Percentiles rank a stretch among this genome's conserved stretches.
These are phyloP conservation scores for Chlorokybus atmophyticus DNA, from an alignment of 139 green algal species.

Conservation along the genomic window DNA sequence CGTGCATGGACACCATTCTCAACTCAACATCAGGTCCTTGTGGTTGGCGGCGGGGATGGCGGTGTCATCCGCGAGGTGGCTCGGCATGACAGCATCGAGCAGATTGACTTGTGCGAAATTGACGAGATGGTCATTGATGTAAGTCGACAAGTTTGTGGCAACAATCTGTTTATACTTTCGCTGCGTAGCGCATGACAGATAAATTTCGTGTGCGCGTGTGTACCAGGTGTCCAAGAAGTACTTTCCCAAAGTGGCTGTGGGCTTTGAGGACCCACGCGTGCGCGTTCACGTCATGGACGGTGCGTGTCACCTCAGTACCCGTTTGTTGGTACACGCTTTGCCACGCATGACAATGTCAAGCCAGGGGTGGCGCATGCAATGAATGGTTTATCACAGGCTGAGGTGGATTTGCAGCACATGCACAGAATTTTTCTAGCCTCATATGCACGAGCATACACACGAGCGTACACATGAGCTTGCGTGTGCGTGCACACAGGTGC, in stretches of 20 bases:
- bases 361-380: too few species aligned
- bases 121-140: slow-evolving; percentile 55
- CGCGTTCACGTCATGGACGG: slow-evolving; percentile 81
- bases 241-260: slow-evolving; percentile 77
- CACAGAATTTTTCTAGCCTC: too few species aligned
- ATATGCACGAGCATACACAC: too few species aligned
- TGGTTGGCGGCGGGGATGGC: slow-evolving; percentile 94
- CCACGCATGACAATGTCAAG: too few species aligned
- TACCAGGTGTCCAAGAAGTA: slow-evolving; percentile 65
- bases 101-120: slow-evolving; percentile 93
- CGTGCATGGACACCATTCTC: neutral
- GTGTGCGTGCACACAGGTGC: too few species aligned
- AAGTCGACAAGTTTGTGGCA: slow-evolving; percentile 6
- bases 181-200: slow-evolving; percentile 43
- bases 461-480: too few species aligned
- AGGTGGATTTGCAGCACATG: too few species aligned
- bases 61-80: slow-evolving; percentile 87
- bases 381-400: too few species aligned
- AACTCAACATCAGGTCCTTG: slow-evolving; percentile 73
- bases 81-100: slow-evolving; percentile 55
- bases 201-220: neutral
- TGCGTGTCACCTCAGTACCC: too few species aligned
- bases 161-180: neutral
- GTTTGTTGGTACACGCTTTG: too few species aligned
- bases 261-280: slow-evolving; percentile 80